Evolutionary conservation across 164 flowering plant species (phyloP).

Genomic region (Liquidambar formosana): DNA sequence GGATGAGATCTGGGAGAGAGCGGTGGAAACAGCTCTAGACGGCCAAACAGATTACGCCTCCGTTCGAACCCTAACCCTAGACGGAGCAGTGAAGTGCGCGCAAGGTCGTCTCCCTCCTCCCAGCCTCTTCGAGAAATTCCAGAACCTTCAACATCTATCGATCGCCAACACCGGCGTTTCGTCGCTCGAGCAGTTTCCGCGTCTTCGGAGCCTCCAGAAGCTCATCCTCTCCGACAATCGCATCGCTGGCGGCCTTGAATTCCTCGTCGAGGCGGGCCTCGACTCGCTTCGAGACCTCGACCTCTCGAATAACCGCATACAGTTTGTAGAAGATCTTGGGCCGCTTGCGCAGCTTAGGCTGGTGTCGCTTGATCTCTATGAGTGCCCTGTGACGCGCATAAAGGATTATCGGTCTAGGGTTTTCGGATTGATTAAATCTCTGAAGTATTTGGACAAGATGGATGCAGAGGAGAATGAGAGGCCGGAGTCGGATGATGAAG

Average conservation of each 20-base stretch:
- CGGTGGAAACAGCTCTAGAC: conserved; percentile 85
- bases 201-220: conserved; percentile 69
- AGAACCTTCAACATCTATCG: conserved; percentile 73
- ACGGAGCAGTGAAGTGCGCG: conserved; percentile 86
- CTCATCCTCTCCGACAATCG: conserved; percentile 81
- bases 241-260: conserved; percentile 79
- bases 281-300: conserved; percentile 80
- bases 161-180: conserved; percentile 88
- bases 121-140: conserved; percentile 63
- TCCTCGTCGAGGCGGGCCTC: conserved; percentile 73
- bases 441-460: conserved; percentile 89
- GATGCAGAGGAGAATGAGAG: conserved; percentile 86
- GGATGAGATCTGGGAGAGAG: conserved; percentile 97
- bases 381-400: conserved; percentile 86
- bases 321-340: conserved; percentile 67
- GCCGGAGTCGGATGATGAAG: conserved; percentile 90
- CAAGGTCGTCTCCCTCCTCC: conserved; percentile 83
- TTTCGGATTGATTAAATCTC: conserved; percentile 73
- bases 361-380: conserved; percentile 85
- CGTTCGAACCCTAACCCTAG: conserved; percentile 68
- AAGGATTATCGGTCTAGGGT: conserved; percentile 86
- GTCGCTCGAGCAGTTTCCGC: conserved; percentile 81
- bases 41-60: conserved; percentile 58
- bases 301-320: conserved; percentile 85
- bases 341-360: conserved; percentile 75